Evolutionary conservation across 768 basidiomycete genomes (phyloP).

Genomic region (Lactarius sanguifluus): DNA sequence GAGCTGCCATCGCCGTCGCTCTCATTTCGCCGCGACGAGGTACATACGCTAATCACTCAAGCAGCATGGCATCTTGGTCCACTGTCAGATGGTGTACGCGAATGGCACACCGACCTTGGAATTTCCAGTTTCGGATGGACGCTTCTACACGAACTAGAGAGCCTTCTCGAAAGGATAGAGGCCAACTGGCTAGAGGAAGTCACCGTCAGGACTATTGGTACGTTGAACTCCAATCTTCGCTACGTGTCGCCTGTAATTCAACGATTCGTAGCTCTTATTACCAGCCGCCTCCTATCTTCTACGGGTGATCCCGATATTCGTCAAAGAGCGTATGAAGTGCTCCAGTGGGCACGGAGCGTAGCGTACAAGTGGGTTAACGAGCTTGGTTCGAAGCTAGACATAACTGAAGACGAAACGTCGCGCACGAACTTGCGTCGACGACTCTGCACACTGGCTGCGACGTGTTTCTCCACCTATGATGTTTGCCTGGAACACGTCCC

Average conservation of each 20-base stretch:
- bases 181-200: constrained; percentile 41
- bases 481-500: background rate
- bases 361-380: constrained; percentile 6
- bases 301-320: background rate
- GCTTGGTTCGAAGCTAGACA: background rate
- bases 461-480: constrained; percentile 10
- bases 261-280: background rate
- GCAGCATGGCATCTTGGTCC: constrained; percentile 45
- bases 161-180: constrained; percentile 39
- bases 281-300: constrained; percentile 8
- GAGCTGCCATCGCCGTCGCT: constrained; percentile 42
- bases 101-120: constrained; percentile 44
- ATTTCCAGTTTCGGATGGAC: constrained; percentile 38
- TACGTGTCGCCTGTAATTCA: no score
- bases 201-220: constrained; percentile 1
- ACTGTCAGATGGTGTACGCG: constrained; percentile 20
- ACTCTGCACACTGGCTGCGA: constrained; percentile 14
- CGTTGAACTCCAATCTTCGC: no score
- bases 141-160: constrained; percentile 39
- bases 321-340: background rate
- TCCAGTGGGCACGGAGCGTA: background rate
- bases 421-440: background rate
- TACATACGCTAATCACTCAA: constrained; percentile 45
- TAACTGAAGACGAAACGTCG: background rate
- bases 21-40: constrained; percentile 40